These are phyloP conservation scores for Hymenoscyphus albidus DNA, from an alignment of 2,329 filamentous ascomycete genomes.

Conservation along the genomic window DNA sequence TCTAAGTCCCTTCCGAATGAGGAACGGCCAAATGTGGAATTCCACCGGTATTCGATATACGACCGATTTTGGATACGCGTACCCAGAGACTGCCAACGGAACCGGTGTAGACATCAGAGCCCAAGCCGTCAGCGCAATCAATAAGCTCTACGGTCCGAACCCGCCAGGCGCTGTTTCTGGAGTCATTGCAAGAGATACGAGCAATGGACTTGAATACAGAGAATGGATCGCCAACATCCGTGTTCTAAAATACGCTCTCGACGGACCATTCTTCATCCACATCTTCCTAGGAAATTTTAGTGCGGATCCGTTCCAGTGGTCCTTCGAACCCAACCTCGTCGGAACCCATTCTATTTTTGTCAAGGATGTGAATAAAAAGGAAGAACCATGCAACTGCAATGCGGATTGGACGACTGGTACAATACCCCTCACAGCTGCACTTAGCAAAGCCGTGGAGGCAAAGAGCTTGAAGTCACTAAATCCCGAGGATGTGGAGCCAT, in stretches of 20 bases:
- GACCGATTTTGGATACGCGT: conserved; percentile 27
- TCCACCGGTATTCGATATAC: conserved; percentile 22
- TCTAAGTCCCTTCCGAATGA: conserved; percentile 44
- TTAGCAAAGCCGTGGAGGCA: conserved; percentile 34
- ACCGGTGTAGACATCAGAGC: conserved; percentile 53
- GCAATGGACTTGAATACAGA: conserved; percentile 40
- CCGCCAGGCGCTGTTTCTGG: conserved; percentile 3
- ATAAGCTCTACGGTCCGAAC: conserved; percentile 44
- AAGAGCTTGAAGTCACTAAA: conserved; percentile 34
- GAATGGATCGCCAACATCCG: conserved; percentile 69
- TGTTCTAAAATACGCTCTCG: conserved; percentile 56
- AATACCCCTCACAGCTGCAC: conserved; percentile 42
- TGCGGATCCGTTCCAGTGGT: conserved; percentile 26
- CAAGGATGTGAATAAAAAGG: conserved; percentile 17
- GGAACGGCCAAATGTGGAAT: conserved; percentile 45
- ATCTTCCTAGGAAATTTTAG: conserved; percentile 57
- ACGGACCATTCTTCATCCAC: conserved; percentile 60
- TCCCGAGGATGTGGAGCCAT: conserved; percentile 25
- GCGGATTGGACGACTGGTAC: conserved; percentile 38
- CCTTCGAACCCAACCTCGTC: conserved; percentile 30
- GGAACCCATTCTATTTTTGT: conserved; percentile 38
- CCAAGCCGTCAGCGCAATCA: conserved; percentile 59
- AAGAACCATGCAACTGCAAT: conserved; percentile 13
- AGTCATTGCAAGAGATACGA: not conserved
- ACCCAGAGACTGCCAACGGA: conserved; percentile 41